phyloP scores from a whole-genome alignment of 1,139 yeast species.

The Zygosaccharomyces pseudobailii region DNA sequence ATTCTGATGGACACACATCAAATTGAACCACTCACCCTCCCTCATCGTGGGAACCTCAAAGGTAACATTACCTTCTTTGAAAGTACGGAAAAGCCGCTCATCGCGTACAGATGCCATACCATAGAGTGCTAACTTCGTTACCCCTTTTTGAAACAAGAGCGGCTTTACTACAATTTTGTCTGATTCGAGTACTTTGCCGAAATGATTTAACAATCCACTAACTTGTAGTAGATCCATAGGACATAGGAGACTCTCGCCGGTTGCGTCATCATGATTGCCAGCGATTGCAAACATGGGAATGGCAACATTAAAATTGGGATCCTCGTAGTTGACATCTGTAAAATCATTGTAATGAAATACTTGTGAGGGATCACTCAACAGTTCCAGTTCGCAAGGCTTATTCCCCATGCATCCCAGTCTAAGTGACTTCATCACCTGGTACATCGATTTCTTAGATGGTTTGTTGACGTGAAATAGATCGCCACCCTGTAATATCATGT shows the following conservation, averaged over 20 bases:
- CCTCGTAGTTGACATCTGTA: slow-evolving; percentile 78
- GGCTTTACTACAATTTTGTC: slow-evolving; percentile 78
- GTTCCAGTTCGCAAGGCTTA: slow-evolving; percentile 79
- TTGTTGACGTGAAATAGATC: slow-evolving; percentile 88
- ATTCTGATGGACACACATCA: slow-evolving; percentile 91
- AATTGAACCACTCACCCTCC: slow-evolving; percentile 70
- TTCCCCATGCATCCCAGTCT: slow-evolving; percentile 78
- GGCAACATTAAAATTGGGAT: slow-evolving; percentile 80
- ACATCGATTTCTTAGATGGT: slow-evolving; percentile 82
- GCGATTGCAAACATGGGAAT: slow-evolving; percentile 93
- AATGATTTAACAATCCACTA: slow-evolving; percentile 81
- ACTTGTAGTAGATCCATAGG: slow-evolving; percentile 84
- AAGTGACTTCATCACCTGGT: slow-evolving; percentile 72
- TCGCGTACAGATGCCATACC: slow-evolving; percentile 89
- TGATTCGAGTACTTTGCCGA: slow-evolving; percentile 75
- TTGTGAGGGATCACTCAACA: slow-evolving; percentile 70
- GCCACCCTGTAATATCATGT: slow-evolving; percentile 88
- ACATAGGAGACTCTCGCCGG: slow-evolving; percentile 80
- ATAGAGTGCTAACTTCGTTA: slow-evolving; percentile 75
- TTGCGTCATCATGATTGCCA: slow-evolving; percentile 96
- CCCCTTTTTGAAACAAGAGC: slow-evolving; percentile 72
- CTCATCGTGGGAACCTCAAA: slow-evolving; percentile 66
- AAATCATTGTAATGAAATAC: slow-evolving; percentile 50
- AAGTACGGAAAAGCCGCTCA: slow-evolving; percentile 77
- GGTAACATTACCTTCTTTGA: slow-evolving; percentile 73